Evolutionary conservation across 2,329 filamentous ascomycete genomes (phyloP).

Genomic region (Juglanconis oblonga): DNA sequence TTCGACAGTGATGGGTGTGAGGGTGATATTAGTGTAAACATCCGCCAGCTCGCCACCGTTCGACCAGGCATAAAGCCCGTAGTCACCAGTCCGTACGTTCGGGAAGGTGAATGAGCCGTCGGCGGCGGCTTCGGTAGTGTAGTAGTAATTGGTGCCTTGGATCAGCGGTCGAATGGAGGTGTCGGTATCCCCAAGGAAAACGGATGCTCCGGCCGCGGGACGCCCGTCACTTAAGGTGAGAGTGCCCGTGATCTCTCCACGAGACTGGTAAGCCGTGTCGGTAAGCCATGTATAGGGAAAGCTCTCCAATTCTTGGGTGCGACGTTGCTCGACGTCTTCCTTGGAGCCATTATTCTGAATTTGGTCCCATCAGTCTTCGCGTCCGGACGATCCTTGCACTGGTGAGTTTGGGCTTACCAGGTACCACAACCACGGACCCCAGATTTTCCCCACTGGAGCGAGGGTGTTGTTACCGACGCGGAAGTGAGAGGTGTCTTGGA

Average conservation of each 20-base stretch:
- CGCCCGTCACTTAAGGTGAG: constrained; percentile 45
- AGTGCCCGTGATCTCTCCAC: constrained; percentile 42
- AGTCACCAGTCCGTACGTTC: constrained; percentile 41
- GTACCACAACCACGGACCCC: constrained; percentile 44
- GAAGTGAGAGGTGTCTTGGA: constrained; percentile 48
- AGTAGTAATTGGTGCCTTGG: constrained; percentile 47
- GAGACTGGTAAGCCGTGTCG: constrained; percentile 43
- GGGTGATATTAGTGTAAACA: constrained; percentile 41
- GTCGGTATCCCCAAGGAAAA: constrained; percentile 48
- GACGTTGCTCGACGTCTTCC: constrained; percentile 37
- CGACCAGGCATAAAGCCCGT: constrained; percentile 49
- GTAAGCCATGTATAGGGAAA: constrained; percentile 51
- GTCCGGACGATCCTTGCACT: background rate
- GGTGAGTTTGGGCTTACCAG: constrained; percentile 22
- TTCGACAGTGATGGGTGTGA: constrained; percentile 37
- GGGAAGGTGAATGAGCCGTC: constrained; percentile 41
- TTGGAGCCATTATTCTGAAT: constrained; percentile 44
- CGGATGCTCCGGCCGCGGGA: constrained; percentile 43
- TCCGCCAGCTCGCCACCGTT: constrained; percentile 41
- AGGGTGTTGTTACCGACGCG: constrained; percentile 33
- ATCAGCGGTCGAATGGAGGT: constrained; percentile 43
- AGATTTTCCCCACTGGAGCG: constrained; percentile 38
- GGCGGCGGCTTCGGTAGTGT: constrained; percentile 42
- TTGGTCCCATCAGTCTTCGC: background rate
- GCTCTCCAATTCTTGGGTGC: constrained; percentile 36